Conservation (phyloP, 768 basidiomycete species). For the Mycena vitilis region DNA sequence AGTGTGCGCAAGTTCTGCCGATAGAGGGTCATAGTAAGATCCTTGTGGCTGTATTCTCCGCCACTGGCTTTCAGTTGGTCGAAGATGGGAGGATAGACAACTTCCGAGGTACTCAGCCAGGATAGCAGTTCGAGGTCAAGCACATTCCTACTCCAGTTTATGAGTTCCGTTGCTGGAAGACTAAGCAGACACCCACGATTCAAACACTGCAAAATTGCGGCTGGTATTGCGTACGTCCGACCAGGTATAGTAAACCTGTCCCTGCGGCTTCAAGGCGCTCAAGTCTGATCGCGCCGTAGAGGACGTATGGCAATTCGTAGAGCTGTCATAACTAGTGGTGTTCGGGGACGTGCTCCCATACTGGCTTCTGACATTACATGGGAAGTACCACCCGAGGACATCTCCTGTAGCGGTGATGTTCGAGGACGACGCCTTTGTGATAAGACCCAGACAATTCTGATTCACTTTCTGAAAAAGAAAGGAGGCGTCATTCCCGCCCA, state of each 20-base stretch:
- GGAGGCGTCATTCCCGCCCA: conserved; percentile 75
- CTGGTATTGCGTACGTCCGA: conserved; percentile 61
- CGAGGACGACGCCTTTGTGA: conserved; percentile 69
- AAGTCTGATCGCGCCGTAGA: conserved; percentile 59
- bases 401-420: conserved; percentile 61
- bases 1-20: conserved; percentile 63
- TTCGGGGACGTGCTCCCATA: conserved; percentile 61
- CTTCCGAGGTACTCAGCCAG: conserved; percentile 71
- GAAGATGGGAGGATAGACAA: conserved; percentile 74
- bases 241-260: conserved; percentile 84
- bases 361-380: conserved; percentile 80
- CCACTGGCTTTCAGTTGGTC: conserved; percentile 61
- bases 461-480: conserved; percentile 85
- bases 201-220: conserved; percentile 79
- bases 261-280: conserved; percentile 53
- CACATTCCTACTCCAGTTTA: conserved; percentile 57
- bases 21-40: conserved; percentile 73
- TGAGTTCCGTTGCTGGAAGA: not conserved
- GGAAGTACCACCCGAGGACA: conserved; percentile 80
- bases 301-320: conserved; percentile 69
- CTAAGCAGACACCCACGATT: conserved; percentile 61
- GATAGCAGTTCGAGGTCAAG: conserved; percentile 75
- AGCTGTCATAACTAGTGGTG: conserved; percentile 62
- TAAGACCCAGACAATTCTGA: conserved; percentile 69
- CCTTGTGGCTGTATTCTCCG: conserved; percentile 71